phyloP scores from a whole-genome alignment of 106 monocot genomes.

The Apostasia ramifera region DNA sequence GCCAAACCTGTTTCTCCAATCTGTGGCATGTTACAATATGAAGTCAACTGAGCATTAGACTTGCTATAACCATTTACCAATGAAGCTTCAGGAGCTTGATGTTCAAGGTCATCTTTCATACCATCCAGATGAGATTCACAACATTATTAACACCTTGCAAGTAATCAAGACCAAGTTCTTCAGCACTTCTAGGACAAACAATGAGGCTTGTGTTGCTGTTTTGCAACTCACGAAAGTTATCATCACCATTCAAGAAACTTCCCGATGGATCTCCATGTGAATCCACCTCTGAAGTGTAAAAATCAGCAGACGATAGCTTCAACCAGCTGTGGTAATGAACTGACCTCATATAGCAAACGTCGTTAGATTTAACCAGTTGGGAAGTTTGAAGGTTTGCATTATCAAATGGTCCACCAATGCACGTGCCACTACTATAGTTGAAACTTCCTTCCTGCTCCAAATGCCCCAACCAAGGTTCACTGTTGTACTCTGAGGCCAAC shows the following conservation, averaged over 20 bases:
- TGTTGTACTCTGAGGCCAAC: constrained; percentile 1
- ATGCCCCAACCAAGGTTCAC: constrained; percentile 1
- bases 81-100: constrained; percentile 7
- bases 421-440: constrained; percentile 8
- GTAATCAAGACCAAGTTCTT: neutral
- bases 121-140: constrained; percentile 5
- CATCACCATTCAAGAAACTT: constrained; percentile 7
- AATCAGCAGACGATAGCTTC: constrained; percentile 4
- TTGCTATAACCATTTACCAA: neutral
- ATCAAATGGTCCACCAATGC: neutral
- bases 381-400: constrained; percentile 6
- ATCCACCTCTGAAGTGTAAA: constrained; percentile 1
- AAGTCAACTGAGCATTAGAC: constrained; percentile 6
- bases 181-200: constrained; percentile 4
- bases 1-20: constrained; percentile 17
- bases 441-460: constrained; percentile 2
- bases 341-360: neutral
- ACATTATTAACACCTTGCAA: neutral
- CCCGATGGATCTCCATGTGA: constrained; percentile 11
- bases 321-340: constrained; percentile 14
- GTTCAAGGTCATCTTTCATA: constrained; percentile 2
- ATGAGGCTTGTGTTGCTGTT: constrained; percentile 1
- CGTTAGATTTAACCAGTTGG: constrained; percentile 5
- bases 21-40: constrained; percentile 12
- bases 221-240: constrained; percentile 22